A percentile compares a stretch with the other conserved stretches of the same genome.
phyloP scores from a whole-genome alignment of 2,329 filamentous ascomycete genomes.

The Trichophyton benhamiae region DNA sequence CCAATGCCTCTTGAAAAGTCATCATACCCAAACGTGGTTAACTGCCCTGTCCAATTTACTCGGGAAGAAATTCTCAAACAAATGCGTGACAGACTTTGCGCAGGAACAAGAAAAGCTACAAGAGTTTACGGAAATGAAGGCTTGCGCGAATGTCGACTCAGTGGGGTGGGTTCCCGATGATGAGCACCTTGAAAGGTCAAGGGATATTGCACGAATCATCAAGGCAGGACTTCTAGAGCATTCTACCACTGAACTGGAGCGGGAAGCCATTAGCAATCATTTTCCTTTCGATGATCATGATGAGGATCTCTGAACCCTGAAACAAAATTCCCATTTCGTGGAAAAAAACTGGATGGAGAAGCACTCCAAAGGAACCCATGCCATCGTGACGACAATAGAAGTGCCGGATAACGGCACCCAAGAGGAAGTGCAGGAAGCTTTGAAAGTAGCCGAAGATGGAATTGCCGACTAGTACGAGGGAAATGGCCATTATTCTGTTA shows the following conservation, averaged over 20 bases:
- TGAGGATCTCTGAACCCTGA: not conserved
- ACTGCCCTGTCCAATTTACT: constrained; percentile 17
- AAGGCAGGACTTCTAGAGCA: constrained; percentile 17
- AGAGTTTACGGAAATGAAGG: constrained; percentile 17
- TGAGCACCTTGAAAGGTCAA: constrained; percentile 16
- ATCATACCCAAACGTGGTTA: not conserved
- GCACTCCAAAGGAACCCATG: no score
- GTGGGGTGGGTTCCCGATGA: constrained; percentile 21
- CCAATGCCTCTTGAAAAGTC: constrained; percentile 8
- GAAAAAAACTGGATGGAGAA: no score
- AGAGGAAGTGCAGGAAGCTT: no score
- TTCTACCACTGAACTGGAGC: not conserved
- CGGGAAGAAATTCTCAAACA: constrained; percentile 14
- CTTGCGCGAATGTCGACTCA: constrained; percentile 17
- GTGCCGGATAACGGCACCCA: no score
- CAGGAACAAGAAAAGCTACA: constrained; percentile 16
- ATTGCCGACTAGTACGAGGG: no score
- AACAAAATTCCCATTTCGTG: no score
- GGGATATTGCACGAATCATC: constrained; percentile 10
- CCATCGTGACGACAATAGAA: no score
- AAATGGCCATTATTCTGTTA: no score
- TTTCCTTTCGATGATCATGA: not conserved
- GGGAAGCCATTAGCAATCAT: constrained; percentile 8
- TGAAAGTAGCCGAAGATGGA: no score
- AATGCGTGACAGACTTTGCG: constrained; percentile 10